Evolutionary conservation across 164 flowering plant genomes (phyloP).

Genomic region (Taxillus chinensis): DNA sequence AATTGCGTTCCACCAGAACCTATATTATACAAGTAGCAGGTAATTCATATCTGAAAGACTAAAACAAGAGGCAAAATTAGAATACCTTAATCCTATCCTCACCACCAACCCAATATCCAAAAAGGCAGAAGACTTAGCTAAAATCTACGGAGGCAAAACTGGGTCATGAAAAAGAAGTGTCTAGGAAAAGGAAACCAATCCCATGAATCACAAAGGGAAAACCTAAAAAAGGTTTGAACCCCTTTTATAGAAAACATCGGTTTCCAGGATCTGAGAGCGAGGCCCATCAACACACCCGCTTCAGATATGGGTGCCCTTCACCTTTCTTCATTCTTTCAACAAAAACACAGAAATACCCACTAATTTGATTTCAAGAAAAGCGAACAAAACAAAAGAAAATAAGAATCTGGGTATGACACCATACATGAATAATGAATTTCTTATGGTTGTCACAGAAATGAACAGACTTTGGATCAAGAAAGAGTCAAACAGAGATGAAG

Average conservation of each 20-base stretch:
- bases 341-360: constrained; percentile 4
- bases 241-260: constrained; percentile 15
- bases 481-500: no score
- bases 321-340: constrained; percentile 10
- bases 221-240: constrained; percentile 15
- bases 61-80: constrained; percentile 5
- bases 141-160: background rate
- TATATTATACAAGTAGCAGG: constrained; percentile 12
- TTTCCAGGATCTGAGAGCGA: constrained; percentile 40
- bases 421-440: no score
- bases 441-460: no score
- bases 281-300: constrained; percentile 38
- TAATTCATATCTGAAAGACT: constrained; percentile 11
- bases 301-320: constrained; percentile 6
- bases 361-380: background rate
- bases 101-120: constrained; percentile 18
- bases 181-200: constrained; percentile 18
- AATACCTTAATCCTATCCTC: background rate
- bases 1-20: constrained; percentile 2
- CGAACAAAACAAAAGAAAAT: no score
- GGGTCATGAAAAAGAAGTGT: constrained; percentile 29
- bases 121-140: constrained; percentile 17
- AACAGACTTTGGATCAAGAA: no score
- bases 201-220: constrained; percentile 38
- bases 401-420: no score